Evolutionary conservation across 768 basidiomycete species (phyloP), one percentile per base, ranked within the genome.

Genomic region (Hydnum rufescens): DNA sequence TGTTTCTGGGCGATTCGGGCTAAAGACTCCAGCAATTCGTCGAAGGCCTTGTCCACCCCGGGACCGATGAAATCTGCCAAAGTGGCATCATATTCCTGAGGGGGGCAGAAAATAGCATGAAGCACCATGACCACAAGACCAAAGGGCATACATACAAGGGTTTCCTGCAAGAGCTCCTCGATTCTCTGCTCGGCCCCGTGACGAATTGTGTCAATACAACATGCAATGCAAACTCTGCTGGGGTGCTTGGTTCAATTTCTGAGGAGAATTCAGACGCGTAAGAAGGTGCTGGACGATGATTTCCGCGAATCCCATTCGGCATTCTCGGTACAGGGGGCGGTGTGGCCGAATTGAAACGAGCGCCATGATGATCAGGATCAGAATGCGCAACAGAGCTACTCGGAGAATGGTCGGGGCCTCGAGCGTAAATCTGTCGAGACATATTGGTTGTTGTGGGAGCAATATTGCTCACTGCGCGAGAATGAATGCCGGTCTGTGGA

Each of bases 191-290:
- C 87, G 1, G 85, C 83, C 74, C 69, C 0, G 79, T 74, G 5
- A 82, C 84, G 59, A 92, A 92, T 2, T 82, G 78, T 39, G 86
- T 83, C 62, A 92, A 89, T 4, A 92, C 74, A 0, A 86, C 84
- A 60, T 87, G 84, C 8, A 92, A 67, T 1, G 89, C 89, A 59
- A 82, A 90, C 59, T 92, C 89, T 0, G 81, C 78, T 1, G 89
- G 87, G 6, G 82, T 86, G 61, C 77, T 82, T 0, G 82, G 81
- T 48, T 82, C 80, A 59, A 75, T 31, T 28, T 47, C 44, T 47
- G 44, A 25, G 13, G 57, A 42, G 22, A 52, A 25, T 13, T 46
- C 47, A 49, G 44, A 8, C 23, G 5, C 42, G 16, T 23, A 5
- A 46, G 43, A n/a, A 18, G n/a, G 46, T 25, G 5, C 19, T 47